A percentile compares a stretch with the other conserved stretches of the same genome.
These are phyloP conservation scores for Pseudohyphozyma bogoriensis DNA, from an alignment of 768 basidiomycete species.

Conservation along the genomic window DNA sequence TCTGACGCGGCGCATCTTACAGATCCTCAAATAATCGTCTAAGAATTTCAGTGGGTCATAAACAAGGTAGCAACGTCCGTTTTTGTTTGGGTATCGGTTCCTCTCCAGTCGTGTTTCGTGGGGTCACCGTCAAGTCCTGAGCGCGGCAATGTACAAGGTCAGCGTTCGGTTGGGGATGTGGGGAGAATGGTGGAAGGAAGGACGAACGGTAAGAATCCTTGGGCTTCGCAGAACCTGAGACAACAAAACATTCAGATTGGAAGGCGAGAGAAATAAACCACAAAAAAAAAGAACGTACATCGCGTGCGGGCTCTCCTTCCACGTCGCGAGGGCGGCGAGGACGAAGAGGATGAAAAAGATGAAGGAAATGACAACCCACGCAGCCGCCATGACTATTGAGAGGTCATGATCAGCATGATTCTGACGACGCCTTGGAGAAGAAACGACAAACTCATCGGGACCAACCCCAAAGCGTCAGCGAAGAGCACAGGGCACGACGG, in stretches of 20 bases:
- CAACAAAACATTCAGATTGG: neutral
- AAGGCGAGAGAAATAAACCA: neutral
- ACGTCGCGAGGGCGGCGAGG: conserved; percentile 21
- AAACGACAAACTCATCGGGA: neutral
- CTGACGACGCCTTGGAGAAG: neutral
- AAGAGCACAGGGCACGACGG: conserved; percentile 18
- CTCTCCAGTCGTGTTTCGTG: too few relatives aligned
- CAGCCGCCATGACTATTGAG: conserved; percentile 7
- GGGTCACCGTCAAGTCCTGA: too few relatives aligned
- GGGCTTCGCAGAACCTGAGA: conserved; percentile 15
- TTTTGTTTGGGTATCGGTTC: too few relatives aligned
- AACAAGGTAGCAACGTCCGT: too few relatives aligned
- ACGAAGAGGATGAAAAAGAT: conserved; percentile 27
- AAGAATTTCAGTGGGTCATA: too few relatives aligned
- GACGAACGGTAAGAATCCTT: conserved; percentile 11
- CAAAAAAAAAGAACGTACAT: conserved; percentile 3
- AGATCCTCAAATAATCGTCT: too few relatives aligned
- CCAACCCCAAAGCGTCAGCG: neutral
- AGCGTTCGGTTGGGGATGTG: too few relatives aligned
- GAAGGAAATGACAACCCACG: conserved; percentile 18
- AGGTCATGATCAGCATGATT: neutral
- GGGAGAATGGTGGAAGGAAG: too few relatives aligned
- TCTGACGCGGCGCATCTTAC: too few relatives aligned
- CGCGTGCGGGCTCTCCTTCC: conserved; percentile 20
- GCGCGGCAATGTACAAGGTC: too few relatives aligned